A percentile compares a stretch with the other conserved stretches of the same genome.
phyloP scores from a whole-genome alignment of 2,329 filamentous ascomycete genomes.

The Teratosphaeria pseudoeucalypti region DNA sequence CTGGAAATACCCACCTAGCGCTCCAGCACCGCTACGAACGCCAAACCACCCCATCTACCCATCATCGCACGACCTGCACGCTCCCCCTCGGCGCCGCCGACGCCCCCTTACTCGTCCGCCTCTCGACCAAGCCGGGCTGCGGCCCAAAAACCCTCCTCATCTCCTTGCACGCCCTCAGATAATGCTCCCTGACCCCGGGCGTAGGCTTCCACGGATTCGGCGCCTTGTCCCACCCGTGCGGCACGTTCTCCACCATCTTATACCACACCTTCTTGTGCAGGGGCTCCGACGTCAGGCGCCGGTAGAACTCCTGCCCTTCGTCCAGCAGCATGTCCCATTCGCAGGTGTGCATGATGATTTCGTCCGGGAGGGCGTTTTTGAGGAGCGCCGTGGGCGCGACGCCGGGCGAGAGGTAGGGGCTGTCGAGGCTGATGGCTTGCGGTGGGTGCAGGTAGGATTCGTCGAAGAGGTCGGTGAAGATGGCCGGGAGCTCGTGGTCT shows the following conservation, averaged over 20 bases:
- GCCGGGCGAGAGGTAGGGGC: slow-evolving; percentile 50
- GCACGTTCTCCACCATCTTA: slow-evolving; percentile 47
- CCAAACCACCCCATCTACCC: neutral
- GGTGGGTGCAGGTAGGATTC: slow-evolving; percentile 37
- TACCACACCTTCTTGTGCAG: slow-evolving; percentile 47
- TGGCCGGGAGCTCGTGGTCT: slow-evolving; percentile 40
- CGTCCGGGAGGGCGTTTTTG: slow-evolving; percentile 43
- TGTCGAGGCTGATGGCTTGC: slow-evolving; percentile 38
- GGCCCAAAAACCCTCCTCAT: slow-evolving; percentile 36
- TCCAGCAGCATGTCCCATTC: slow-evolving; percentile 59
- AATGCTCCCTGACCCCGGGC: slow-evolving; percentile 43
- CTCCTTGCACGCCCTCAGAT: slow-evolving; percentile 43
- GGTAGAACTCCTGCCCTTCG: slow-evolving; percentile 51
- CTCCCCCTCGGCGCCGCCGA: slow-evolving; percentile 15
- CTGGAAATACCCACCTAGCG: no score
- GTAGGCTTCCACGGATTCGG: slow-evolving; percentile 49
- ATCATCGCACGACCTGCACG: slow-evolving; percentile 11
- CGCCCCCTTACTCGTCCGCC: slow-evolving; percentile 2
- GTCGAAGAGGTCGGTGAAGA: slow-evolving; percentile 44
- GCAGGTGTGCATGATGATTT: slow-evolving; percentile 52
- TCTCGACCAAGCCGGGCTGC: slow-evolving; percentile 3
- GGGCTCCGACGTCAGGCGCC: slow-evolving; percentile 37
- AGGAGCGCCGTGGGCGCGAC: slow-evolving; percentile 46
- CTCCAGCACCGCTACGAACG: neutral
- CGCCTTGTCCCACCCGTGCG: slow-evolving; percentile 58